These are phyloP conservation scores for Cryptococcus sp. DNA, from an alignment of 1,284 basidiomycete genomes.

Conservation along the genomic window DNA sequence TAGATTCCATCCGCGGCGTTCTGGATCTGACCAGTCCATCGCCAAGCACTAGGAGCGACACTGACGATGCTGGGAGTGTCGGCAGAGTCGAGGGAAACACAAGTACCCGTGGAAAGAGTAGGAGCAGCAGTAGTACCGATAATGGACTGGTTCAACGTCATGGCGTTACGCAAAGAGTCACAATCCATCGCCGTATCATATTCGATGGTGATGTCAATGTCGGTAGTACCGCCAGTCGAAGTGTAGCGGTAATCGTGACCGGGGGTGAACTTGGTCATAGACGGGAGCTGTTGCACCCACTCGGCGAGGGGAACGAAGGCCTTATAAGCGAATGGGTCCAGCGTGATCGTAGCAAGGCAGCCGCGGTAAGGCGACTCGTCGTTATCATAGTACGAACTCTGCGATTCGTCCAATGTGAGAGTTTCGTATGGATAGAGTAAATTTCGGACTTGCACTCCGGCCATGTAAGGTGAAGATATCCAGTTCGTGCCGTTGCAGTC, in stretches of 20 bases:
- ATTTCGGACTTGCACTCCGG: constrained; percentile 66
- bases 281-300: constrained; percentile 70
- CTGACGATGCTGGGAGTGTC: constrained; percentile 57
- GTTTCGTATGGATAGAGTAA: constrained; percentile 78
- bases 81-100: constrained; percentile 36
- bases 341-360: constrained; percentile 65
- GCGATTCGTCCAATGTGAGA: constrained; percentile 67
- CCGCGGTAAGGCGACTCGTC: constrained; percentile 68
- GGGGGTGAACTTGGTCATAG: constrained; percentile 73
- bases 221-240: constrained; percentile 58
- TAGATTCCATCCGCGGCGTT: constrained; percentile 79
- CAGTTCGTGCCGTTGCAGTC: constrained; percentile 63
- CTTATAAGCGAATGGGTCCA: constrained; percentile 78
- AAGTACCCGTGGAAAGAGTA: constrained; percentile 52
- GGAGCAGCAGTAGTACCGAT: constrained; percentile 62
- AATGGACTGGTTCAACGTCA: constrained; percentile 68
- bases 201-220: constrained; percentile 69
- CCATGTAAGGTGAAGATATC: constrained; percentile 73
- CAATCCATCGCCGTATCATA: constrained; percentile 78
- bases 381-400: constrained; percentile 64
- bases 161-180: constrained; percentile 61
- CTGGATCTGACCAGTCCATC: constrained; percentile 69
- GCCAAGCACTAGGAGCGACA: constrained; percentile 63
- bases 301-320: constrained; percentile 67
- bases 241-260: constrained; percentile 78